A percentile compares a stretch with the other conserved stretches of the same genome.
Conservation (phyloP, 306 rosid species). For the Medicago lupulina region DNA sequence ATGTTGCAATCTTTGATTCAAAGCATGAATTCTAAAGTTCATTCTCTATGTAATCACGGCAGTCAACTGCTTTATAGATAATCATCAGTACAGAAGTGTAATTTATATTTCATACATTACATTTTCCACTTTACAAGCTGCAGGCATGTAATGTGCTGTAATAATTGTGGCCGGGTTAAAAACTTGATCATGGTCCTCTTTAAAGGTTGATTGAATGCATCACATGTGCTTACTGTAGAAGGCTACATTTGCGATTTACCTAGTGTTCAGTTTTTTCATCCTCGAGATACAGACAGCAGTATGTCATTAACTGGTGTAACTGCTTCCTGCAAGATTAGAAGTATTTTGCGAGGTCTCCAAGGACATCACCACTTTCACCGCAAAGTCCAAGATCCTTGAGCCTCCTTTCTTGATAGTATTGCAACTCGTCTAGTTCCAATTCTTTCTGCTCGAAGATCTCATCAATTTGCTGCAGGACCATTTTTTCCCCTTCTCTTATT, state of each 20-base stretch:
- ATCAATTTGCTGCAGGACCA: slow-evolving; percentile 77
- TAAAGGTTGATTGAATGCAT: slow-evolving; percentile 28
- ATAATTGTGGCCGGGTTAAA: slow-evolving; percentile 27
- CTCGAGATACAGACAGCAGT: slow-evolving; percentile 20
- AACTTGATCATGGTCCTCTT: slow-evolving; percentile 34
- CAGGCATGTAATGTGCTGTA: slow-evolving; percentile 7
- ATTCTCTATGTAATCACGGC: neutral
- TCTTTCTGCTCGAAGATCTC: slow-evolving; percentile 74
- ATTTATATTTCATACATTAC: slow-evolving; percentile 25
- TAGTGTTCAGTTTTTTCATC: neutral
- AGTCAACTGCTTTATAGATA: slow-evolving; percentile 18
- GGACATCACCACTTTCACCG: slow-evolving; percentile 84
- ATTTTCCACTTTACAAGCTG: slow-evolving; percentile 37
- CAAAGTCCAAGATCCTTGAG: slow-evolving; percentile 97
- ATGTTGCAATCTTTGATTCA: neutral
- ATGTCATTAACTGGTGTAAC: neutral
- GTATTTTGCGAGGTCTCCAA: slow-evolving; percentile 66
- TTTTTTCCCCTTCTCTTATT: slow-evolving; percentile 86
- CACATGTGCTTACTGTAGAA: neutral
- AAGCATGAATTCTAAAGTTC: neutral
- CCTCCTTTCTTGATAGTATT: slow-evolving; percentile 92
- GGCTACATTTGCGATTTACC: slow-evolving; percentile 19
- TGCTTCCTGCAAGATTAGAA: slow-evolving; percentile 42
- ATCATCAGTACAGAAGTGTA: slow-evolving; percentile 11
- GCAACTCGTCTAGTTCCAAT: slow-evolving; percentile 62